Evolutionary conservation across 495 filamentous ascomycete species (phyloP), one percentile per base, ranked within the genome.

Genomic region (Halenospora varia): DNA sequence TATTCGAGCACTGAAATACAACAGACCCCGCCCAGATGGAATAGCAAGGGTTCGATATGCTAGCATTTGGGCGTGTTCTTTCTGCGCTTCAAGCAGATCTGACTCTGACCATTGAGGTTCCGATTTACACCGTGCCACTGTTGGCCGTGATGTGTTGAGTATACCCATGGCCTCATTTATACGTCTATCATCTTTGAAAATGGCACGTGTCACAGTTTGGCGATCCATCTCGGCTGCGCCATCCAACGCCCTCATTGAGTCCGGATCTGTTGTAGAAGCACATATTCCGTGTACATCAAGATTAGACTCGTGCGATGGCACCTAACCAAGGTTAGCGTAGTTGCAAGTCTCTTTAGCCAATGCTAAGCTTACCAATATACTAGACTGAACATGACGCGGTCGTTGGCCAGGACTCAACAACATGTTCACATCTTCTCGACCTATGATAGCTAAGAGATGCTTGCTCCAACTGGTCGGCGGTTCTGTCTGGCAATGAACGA

Each of bases 21-120:
- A 74, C 68, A 97, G 81, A 1, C 87, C 89, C 52, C 92, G 81
- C 18, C 94, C 94, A 10, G 89, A 79, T 2, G 93, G 87, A 46
- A 96, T 87, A 10, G 94, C 91, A 29, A 97, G 73, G 2, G 93
- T 97, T 50, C 94, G 83, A 20, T 90, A 82, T 9, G 91, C 92
- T 13, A 96, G 81, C 47, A 86, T 85, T 52, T 92, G 86, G 19
- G 89, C 90, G 20, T 96, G 74, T 55, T 89, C 88, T 68, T 96
- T 96, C 66, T 97, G 93, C n/a, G 85, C 84, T 62, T 97, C 93
- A 10, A 98, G 75, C n/a, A 94, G 81, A 54, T 94, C 86, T 0
- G 86, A 78, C 63, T 98, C 95, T 18, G 83, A 82, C 88, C 88
- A 94, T 35, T 85, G 84, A 0, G 86, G 84, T 58, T 90, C 82